Percentiles rank a stretch among this genome's conserved stretches.
Conservation (phyloP, 345 rosid species). For the Punica granatum region DNA sequence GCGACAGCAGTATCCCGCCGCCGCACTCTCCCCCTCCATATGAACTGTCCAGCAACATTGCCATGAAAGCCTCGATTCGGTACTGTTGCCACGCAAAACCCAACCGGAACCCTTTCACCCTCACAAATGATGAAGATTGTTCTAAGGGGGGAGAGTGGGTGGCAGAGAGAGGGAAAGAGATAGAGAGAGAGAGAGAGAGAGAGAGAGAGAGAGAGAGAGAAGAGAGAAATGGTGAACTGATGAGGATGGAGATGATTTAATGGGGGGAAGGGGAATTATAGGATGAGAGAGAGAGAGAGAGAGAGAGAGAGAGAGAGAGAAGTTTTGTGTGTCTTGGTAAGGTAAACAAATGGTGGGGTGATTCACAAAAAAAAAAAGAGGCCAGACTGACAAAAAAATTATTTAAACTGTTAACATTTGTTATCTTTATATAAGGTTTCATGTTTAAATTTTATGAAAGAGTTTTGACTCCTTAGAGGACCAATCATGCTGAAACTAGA, state of each 20-base stretch:
- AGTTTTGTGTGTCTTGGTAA: not conserved
- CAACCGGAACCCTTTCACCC: not conserved
- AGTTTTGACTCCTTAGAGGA: no score
- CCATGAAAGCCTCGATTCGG: constrained; percentile 20
- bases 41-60: constrained; percentile 31
- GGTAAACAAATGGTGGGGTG: no score
- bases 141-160: not conserved
- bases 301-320: not conserved
- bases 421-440: no score
- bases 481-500: no score
- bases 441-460: no score
- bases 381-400: no score
- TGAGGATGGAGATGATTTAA: constrained; percentile 5
- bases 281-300: not conserved
- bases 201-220: not conserved
- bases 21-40: constrained; percentile 14
- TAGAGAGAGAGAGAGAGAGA: not conserved
- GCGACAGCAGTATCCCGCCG: constrained; percentile 66
- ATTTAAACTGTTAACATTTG: no score
- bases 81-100: not conserved
- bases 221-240: not conserved
- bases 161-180: not conserved
- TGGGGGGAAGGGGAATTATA: not conserved
- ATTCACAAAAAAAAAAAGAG: no score
- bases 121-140: not conserved